phyloP scores from a whole-genome alignment of 257 asterid genomes.

The Marsdenia floribunda region DNA sequence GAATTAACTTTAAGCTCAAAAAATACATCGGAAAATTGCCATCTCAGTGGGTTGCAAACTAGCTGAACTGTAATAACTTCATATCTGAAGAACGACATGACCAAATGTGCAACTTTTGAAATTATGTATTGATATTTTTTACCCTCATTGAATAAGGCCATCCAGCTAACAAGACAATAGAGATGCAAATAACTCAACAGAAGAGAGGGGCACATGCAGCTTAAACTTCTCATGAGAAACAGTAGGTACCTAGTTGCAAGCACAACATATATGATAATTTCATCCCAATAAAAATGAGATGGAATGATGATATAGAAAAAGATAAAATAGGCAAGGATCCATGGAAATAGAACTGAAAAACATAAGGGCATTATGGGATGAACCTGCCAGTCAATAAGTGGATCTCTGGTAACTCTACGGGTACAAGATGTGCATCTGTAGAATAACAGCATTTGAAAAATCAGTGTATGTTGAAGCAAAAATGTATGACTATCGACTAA shows the following conservation, averaged over 20 bases:
- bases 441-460: slow-evolving; percentile 1
- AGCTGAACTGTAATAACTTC: neutral
- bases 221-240: neutral
- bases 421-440: slow-evolving; percentile 94
- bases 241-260: neutral
- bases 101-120: neutral
- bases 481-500: neutral
- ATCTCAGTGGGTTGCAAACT: neutral
- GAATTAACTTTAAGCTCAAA: neutral
- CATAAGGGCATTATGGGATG: neutral
- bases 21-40: neutral
- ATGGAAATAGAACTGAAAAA: neutral
- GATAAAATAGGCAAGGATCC: neutral
- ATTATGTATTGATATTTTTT: neutral
- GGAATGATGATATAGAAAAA: neutral
- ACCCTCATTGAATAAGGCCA: neutral
- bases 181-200: neutral
- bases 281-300: neutral
- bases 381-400: slow-evolving; percentile 82
- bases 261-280: neutral
- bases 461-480: neutral
- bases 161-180: neutral
- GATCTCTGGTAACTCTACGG: slow-evolving; percentile 83
- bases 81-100: neutral
- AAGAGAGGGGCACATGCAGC: neutral